phyloP scores from a whole-genome alignment of 805 yeast genomes.

The Myxozyma neglecta region DNA sequence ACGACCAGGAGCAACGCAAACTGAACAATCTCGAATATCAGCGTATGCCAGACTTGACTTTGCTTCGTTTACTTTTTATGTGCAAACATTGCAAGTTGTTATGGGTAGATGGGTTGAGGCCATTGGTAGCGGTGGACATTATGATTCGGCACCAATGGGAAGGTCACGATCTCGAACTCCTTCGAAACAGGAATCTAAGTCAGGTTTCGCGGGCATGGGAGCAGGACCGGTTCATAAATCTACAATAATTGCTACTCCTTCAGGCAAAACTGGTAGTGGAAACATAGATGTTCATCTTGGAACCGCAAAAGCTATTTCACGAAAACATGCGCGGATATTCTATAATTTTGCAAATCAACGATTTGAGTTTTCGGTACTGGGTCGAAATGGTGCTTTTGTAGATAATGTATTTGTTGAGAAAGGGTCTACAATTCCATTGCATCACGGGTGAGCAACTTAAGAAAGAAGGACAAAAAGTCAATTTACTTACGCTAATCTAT shows the following conservation, averaged over 20 bases:
- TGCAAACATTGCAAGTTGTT: constrained; percentile 91
- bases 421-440: constrained; percentile 86
- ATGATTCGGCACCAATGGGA: constrained; percentile 1
- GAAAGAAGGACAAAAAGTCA: not conserved
- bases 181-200: not conserved
- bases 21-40: constrained; percentile 39
- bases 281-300: constrained; percentile 91
- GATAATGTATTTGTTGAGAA: constrained; percentile 86
- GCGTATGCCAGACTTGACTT: constrained; percentile 68
- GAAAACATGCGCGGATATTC: constrained; percentile 93
- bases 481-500: not conserved
- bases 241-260: not conserved
- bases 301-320: constrained; percentile 85
- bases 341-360: constrained; percentile 95
- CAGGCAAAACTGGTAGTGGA: constrained; percentile 8
- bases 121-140: constrained; percentile 41
- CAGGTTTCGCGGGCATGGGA: not conserved
- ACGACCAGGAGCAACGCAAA: not conserved
- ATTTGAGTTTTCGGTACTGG: constrained; percentile 86
- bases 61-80: constrained; percentile 89
- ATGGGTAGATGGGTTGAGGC: constrained; percentile 86
- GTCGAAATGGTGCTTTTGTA: constrained; percentile 96
- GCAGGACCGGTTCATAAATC: not conserved
- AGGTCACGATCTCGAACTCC: constrained; percentile 21
- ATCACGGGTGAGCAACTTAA: constrained; percentile 51